Conservation (phyloP, 768 basidiomycete genomes). For the Leucocoprinus leucothites region DNA sequence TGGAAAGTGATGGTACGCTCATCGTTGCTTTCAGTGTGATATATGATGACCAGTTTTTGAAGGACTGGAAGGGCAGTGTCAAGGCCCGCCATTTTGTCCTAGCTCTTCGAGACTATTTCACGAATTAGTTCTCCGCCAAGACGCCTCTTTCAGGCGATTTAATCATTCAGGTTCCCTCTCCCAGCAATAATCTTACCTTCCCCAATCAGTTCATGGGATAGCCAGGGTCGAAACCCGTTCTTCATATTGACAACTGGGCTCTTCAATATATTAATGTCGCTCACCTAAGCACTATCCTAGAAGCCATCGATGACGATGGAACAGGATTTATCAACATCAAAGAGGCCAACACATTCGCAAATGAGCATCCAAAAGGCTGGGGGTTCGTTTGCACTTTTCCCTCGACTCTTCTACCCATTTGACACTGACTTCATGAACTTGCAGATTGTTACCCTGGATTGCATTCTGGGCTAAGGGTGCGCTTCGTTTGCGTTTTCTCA, state of each 20-base stretch:
- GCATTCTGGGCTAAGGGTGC: conserved; percentile 26
- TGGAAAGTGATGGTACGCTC: conserved; percentile 13
- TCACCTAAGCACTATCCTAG: conserved; percentile 29
- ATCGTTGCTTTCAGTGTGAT: no score
- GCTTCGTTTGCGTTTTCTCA: not conserved
- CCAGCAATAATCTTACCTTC: not conserved
- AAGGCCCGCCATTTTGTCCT: conserved; percentile 50
- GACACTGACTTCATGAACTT: not conserved
- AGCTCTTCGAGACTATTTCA: conserved; percentile 36
- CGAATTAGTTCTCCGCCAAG: conserved; percentile 17
- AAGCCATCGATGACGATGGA: conserved; percentile 40
- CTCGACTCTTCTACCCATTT: not conserved
- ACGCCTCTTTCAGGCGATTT: not conserved
- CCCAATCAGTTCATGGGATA: not conserved
- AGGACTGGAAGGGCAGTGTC: conserved; percentile 53
- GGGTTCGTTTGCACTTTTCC: conserved; percentile 15
- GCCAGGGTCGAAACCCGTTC: conserved; percentile 11
- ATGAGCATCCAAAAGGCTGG: conserved; percentile 26
- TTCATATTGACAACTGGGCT: conserved; percentile 26
- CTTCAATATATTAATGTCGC: conserved; percentile 29
- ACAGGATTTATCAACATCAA: conserved; percentile 34
- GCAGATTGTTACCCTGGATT: conserved; percentile 22
- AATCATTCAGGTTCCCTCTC: not conserved
- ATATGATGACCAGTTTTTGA: not conserved
- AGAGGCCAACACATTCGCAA: conserved; percentile 31